Percentiles rank a stretch among this genome's conserved stretches.
phyloP scores from a whole-genome alignment of 495 filamentous ascomycete genomes.

The Cercophora samala region DNA sequence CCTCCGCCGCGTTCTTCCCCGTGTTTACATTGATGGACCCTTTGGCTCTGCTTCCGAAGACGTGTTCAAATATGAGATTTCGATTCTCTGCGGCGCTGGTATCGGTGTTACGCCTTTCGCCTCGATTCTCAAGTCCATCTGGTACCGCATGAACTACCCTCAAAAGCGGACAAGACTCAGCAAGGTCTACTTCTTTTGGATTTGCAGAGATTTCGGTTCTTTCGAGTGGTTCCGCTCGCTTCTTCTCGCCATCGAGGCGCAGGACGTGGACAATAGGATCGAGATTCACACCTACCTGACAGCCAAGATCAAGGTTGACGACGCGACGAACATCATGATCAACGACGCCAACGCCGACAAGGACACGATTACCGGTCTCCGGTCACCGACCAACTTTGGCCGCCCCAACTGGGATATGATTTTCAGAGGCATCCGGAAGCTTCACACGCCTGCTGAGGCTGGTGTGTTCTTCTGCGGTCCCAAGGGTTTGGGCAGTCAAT shows the following conservation, averaged over 20 bases:
- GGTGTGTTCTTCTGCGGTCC: conserved; percentile 81
- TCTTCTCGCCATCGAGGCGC: conserved; percentile 75
- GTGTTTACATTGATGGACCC: conserved; percentile 74
- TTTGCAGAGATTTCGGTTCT: conserved; percentile 72
- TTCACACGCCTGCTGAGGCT: conserved; percentile 67
- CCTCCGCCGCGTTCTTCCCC: conserved; percentile 65
- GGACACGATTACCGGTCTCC: conserved; percentile 70
- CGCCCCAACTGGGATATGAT: conserved; percentile 79
- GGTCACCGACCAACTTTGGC: conserved; percentile 74
- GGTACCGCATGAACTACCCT: conserved; percentile 82
- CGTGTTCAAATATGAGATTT: conserved; percentile 73
- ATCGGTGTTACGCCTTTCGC: conserved; percentile 75
- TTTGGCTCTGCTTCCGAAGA: conserved; percentile 77
- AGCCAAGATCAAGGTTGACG: conserved; percentile 73
- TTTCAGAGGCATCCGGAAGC: conserved; percentile 69
- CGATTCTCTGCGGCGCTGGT: conserved; percentile 65
- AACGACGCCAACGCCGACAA: conserved; percentile 76
- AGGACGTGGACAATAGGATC: conserved; percentile 74
- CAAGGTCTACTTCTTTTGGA: conserved; percentile 86
- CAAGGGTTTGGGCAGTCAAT: conserved; percentile 61
- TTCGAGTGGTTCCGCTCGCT: conserved; percentile 82
- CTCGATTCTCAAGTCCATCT: conserved; percentile 78
- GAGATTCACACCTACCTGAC: conserved; percentile 76
- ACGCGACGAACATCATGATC: conserved; percentile 81
- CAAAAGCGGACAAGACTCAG: conserved; percentile 68